These are phyloP conservation scores for Mycosphaerella arachidis DNA, from an alignment of 2,329 filamentous ascomycete genomes.

Conservation along the genomic window DNA sequence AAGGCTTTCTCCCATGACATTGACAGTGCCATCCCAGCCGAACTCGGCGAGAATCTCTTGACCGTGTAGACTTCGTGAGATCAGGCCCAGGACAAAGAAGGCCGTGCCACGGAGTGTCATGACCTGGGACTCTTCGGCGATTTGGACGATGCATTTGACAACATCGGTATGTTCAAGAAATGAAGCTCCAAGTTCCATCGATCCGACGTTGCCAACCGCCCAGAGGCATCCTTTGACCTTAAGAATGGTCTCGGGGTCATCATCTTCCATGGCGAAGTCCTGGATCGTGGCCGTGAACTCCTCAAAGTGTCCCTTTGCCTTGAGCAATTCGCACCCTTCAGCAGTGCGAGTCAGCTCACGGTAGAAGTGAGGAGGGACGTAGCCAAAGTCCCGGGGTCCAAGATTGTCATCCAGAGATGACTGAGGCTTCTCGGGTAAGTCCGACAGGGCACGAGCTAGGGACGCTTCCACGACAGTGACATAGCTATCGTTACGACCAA, in stretches of 20 bases:
- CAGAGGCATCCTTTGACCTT: conserved; percentile 97
- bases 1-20: conserved; percentile 73
- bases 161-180: conserved; percentile 90
- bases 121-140: conserved; percentile 82
- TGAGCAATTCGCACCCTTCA: conserved; percentile 84
- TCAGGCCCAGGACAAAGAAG: conserved; percentile 90
- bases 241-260: conserved; percentile 77
- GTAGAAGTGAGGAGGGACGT: conserved; percentile 95
- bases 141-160: conserved; percentile 78
- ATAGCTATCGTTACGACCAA: conserved; percentile 94
- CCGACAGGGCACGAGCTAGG: conserved; percentile 75
- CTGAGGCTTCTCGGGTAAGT: conserved; percentile 51
- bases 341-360: conserved; percentile 86
- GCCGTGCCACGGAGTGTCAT: conserved; percentile 92
- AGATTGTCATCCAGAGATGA: conserved; percentile 41
- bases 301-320: conserved; percentile 92
- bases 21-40: conserved; percentile 90
- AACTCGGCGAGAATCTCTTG: conserved; percentile 84
- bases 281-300: conserved; percentile 87
- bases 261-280: conserved; percentile 77
- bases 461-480: conserved; percentile 94
- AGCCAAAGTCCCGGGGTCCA: conserved; percentile 48
- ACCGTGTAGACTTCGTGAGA: conserved; percentile 86
- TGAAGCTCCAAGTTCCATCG: conserved; percentile 92
- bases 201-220: conserved; percentile 96